These are phyloP conservation scores for Emericellopsis atlantica DNA, from an alignment of 2,329 filamentous ascomycete species.

Conservation along the genomic window DNA sequence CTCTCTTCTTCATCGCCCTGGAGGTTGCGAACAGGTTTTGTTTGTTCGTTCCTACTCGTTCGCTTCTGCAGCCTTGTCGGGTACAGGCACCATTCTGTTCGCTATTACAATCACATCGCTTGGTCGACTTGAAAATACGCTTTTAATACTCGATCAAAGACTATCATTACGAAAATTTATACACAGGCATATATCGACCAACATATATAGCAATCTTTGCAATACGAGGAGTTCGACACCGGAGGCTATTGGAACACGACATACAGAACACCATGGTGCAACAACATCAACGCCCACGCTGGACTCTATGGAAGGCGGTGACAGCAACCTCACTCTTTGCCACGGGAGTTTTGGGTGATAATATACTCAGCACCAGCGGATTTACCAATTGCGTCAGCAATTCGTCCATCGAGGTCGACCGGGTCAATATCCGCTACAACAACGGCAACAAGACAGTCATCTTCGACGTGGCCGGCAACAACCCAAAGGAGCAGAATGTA, in stretches of 20 bases:
- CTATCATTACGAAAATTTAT: neutral
- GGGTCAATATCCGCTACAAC: conserved; percentile 69
- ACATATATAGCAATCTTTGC: neutral
- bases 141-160: neutral
- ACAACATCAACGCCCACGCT: conserved; percentile 2
- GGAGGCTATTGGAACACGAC: neutral
- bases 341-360: conserved; percentile 44
- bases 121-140: neutral
- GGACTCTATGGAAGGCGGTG: conserved; percentile 18
- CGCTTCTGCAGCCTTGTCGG: neutral
- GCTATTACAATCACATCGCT: neutral
- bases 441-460: conserved; percentile 57
- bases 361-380: conserved; percentile 69
- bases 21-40: conserved; percentile 28
- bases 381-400: conserved; percentile 57
- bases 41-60: conserved; percentile 35
- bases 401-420: conserved; percentile 52
- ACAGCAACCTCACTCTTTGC: conserved; percentile 21
- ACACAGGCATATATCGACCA: neutral
- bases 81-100: neutral
- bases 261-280: too few relatives aligned
- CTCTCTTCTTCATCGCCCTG: conserved; percentile 12
- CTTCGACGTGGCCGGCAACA: conserved; percentile 76
- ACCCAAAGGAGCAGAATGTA: conserved; percentile 63
- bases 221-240: neutral